Evolutionary conservation across 2,329 filamentous ascomycete species (phyloP), one percentile per base, ranked within the genome.

Genomic region (Furcasterigmium furcatum): DNA sequence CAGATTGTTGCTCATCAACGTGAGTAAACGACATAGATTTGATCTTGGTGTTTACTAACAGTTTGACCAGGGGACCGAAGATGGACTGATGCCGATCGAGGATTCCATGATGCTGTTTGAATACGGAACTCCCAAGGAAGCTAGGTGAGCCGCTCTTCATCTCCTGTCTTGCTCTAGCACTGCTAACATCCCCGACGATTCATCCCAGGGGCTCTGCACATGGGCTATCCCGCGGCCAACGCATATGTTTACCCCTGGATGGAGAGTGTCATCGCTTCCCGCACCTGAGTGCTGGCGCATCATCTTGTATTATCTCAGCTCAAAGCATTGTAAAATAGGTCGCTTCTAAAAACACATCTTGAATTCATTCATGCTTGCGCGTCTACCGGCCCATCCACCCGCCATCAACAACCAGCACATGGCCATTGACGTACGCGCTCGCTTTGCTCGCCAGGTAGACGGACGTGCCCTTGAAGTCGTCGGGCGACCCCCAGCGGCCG

Each of bases 371-470:
- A 7, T 27, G 7, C 12, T 27, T 27, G 12, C 12, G n/a, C 13
- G 12, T n/a, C 19, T 27, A 95, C 73, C 89, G 75, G 2, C 88
- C 90, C 90, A 95, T 95, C 90, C 89, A 96, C 10, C 91, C 91
- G 8, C 91, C 91, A 66, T 96, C 91, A 39, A 96, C 88, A 21
- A 87, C 85, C 55, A 96, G 61, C 5, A 90, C 73, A 66, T 95
- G 88, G 0, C 91, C 91, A 54, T 79, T 89, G 30, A 95, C 85
- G 69, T 95, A 95, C 9, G 73, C 80, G 61, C 87, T 88, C n/a
- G 85, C 87, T 60, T 71, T 76, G 58, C 87, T 86, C 1, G 88
- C 88, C 51, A 96, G 68, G 58, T 82, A 95, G 22, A 95, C 85
- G 1, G 85, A 77, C 0, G 81, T 84, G 0, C 90, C 91, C 72